Evolutionary conservation across 805 yeast species (phyloP).

Genomic region (Teunomyces atbi): DNA sequence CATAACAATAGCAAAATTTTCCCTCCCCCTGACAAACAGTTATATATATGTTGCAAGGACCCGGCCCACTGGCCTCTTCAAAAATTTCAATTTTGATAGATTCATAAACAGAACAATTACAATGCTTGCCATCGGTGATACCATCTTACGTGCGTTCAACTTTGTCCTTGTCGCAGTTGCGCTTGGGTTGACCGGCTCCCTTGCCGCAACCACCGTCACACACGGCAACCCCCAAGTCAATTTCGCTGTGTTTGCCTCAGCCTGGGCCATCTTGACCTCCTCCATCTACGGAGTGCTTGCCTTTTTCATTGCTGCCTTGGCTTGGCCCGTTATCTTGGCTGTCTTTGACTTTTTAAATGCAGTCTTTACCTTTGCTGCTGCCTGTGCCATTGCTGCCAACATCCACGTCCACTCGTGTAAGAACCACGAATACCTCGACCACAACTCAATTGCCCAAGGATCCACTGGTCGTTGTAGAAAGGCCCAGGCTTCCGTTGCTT

Average conservation of each 20-base stretch:
- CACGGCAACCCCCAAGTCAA: conserved; percentile 78
- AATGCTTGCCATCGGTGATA: conserved; percentile 73
- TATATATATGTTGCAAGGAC: conserved; percentile 4
- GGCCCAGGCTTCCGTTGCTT: conserved; percentile 82
- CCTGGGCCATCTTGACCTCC: conserved; percentile 80
- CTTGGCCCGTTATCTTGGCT: conserved; percentile 81
- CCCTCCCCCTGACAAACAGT: neutral
- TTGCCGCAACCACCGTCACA: conserved; percentile 58
- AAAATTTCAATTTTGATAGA: neutral
- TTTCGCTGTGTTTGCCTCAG: conserved; percentile 82
- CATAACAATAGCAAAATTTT: conserved; percentile 5
- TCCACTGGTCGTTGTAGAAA: conserved; percentile 85
- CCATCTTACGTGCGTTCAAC: conserved; percentile 69
- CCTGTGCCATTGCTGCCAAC: conserved; percentile 90
- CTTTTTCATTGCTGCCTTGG: conserved; percentile 70
- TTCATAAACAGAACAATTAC: neutral
- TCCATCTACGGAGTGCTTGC: conserved; percentile 78
- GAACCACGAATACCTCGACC: conserved; percentile 60
- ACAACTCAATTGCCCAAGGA: conserved; percentile 74
- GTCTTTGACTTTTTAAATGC: conserved; percentile 81
- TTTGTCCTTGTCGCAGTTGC: conserved; percentile 73
- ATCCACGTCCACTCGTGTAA: conserved; percentile 83
- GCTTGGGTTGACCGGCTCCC: conserved; percentile 87
- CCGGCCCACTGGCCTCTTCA: neutral
- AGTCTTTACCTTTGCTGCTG: conserved; percentile 92